Percentiles rank a stretch among this genome's conserved stretches.
Evolutionary conservation across 139 green algal genomes (phyloP).

Genomic region (Auxenochlorella pyrenoidosa): DNA sequence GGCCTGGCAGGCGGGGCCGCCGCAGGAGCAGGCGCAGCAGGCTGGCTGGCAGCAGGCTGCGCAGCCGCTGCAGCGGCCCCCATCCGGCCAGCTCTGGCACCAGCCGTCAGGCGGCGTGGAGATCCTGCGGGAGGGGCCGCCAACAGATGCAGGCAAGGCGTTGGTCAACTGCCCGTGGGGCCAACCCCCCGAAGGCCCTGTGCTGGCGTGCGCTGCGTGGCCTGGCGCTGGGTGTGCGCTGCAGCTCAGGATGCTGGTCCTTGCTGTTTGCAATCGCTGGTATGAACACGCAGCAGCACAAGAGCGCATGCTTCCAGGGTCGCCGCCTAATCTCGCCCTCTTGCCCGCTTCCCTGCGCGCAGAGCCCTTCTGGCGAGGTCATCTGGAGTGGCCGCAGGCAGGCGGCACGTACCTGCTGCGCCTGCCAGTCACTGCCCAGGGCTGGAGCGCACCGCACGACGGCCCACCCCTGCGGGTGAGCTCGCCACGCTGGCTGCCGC

Average conservation of each 20-base stretch:
- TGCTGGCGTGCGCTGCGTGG: too few species aligned
- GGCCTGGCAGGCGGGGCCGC: background rate
- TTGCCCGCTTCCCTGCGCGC: background rate
- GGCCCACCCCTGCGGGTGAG: background rate
- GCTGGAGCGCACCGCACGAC: background rate
- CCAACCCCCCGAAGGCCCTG: too few species aligned
- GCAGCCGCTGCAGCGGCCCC: background rate
- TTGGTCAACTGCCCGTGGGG: too few species aligned
- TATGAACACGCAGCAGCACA: background rate
- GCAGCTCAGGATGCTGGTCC: too few species aligned
- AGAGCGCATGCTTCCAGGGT: too few species aligned
- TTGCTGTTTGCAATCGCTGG: background rate
- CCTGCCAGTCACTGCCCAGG: background rate
- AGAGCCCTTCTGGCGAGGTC: background rate
- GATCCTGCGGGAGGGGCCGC: too few species aligned
- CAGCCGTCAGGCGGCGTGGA: too few species aligned
- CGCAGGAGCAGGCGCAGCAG: background rate
- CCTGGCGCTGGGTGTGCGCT: too few species aligned
- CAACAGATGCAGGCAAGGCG: too few species aligned
- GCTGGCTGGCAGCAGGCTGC: background rate
- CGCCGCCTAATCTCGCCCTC: too few species aligned
- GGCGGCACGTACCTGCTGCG: background rate
- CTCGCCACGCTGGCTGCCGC: too few species aligned
- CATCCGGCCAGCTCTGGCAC: too few species aligned
- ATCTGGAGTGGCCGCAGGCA: slow-evolving; percentile 20